A percentile compares a stretch with the other conserved stretches of the same genome.
Evolutionary conservation across 345 rosid genomes (phyloP).

Genomic region (Viola odorata): DNA sequence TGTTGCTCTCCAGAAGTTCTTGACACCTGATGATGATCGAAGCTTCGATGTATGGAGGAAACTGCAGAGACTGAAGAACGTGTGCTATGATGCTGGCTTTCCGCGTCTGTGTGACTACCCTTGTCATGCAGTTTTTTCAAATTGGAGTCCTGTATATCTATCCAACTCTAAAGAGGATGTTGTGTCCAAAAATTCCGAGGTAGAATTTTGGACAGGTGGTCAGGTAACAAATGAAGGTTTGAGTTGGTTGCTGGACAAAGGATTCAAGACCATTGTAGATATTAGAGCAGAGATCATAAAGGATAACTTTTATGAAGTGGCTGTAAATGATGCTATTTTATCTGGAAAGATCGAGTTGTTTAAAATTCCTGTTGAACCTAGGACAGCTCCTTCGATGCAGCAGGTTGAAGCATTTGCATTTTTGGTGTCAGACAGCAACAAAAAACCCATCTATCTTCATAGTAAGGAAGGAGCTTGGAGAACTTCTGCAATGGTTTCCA

Average conservation of each 20-base stretch:
- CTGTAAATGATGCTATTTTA: slow-evolving; percentile 53
- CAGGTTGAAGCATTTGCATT: slow-evolving; percentile 93
- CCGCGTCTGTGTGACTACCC: slow-evolving; percentile 66
- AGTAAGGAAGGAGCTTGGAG: slow-evolving; percentile 93
- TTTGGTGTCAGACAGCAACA: slow-evolving; percentile 61
- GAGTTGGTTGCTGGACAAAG: slow-evolving; percentile 69
- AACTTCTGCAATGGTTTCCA: slow-evolving; percentile 82
- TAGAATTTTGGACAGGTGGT: slow-evolving; percentile 91
- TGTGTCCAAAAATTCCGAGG: slow-evolving; percentile 42
- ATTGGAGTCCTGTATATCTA: slow-evolving; percentile 72
- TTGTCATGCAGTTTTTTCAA: slow-evolving; percentile 64
- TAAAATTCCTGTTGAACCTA: slow-evolving; percentile 72
- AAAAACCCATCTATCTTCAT: slow-evolving; percentile 79
- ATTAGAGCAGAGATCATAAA: slow-evolving; percentile 71
- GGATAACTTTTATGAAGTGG: slow-evolving; percentile 71
- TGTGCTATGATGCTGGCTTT: slow-evolving; percentile 85
- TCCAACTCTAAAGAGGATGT: slow-evolving; percentile 50
- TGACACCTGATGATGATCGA: slow-evolving; percentile 66
- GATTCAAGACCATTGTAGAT: slow-evolving; percentile 82
- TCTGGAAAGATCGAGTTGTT: slow-evolving; percentile 57
- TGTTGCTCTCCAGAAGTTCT: slow-evolving; percentile 76
- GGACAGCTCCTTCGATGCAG: slow-evolving; percentile 76
- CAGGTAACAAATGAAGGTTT: slow-evolving; percentile 87
- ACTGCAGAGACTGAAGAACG: slow-evolving; percentile 85
- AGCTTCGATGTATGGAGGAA: slow-evolving; percentile 79